Conservation (phyloP, 75 land plant species). For the Cryptomeria japonica region DNA sequence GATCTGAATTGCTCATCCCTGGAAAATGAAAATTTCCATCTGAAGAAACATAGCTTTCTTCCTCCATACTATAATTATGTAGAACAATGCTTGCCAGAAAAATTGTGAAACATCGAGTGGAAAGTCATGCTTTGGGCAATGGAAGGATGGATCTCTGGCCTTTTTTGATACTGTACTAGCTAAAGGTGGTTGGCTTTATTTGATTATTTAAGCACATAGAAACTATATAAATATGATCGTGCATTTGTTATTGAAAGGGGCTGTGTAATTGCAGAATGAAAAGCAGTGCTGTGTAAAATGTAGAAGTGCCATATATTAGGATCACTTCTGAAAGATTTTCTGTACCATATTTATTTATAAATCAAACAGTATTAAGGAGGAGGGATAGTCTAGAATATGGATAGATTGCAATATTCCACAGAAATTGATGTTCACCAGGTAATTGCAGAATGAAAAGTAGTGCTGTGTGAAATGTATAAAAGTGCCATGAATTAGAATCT, state of each 20-base stretch:
- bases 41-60: too few relatives aligned
- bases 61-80: too few relatives aligned
- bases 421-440: neutral
- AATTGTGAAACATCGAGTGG: neutral
- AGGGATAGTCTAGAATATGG: neutral
- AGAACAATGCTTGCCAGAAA: neutral
- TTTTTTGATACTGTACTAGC: neutral
- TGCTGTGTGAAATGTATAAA: neutral
- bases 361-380: neutral
- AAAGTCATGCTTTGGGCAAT: neutral
- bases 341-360: neutral
- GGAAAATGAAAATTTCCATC: too few relatives aligned
- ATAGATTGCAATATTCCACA: neutral
- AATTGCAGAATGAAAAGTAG: neutral
- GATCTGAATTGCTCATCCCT: too few relatives aligned
- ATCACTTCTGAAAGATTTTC: neutral
- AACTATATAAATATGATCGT: neutral
- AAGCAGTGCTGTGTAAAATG: neutral
- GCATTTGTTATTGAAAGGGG: neutral
- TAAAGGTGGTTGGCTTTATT: neutral
- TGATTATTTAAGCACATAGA: neutral
- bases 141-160: neutral
- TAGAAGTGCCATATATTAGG: neutral
- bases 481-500: neutral
- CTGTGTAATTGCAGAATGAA: neutral